Percentiles rank a stretch among this genome's conserved stretches.
phyloP scores from a whole-genome alignment of 768 basidiomycete species.

The Hydnum rufescens region DNA sequence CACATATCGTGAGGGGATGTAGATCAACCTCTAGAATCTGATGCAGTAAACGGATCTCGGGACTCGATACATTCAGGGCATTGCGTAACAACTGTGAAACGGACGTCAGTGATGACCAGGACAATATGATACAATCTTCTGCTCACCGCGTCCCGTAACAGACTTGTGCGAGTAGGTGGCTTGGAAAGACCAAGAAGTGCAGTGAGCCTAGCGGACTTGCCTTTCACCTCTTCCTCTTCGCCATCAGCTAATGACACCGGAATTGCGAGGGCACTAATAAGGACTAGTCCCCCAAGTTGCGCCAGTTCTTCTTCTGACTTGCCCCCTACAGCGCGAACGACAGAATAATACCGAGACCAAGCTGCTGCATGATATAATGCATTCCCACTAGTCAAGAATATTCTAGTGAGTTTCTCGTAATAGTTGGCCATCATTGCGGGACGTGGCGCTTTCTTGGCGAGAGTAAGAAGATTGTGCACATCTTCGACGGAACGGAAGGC shows the following conservation, averaged over 20 bases:
- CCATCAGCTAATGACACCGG: conserved; percentile 45
- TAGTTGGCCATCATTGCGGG: conserved; percentile 98
- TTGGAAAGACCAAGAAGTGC: conserved; percentile 67
- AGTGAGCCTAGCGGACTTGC: conserved; percentile 59
- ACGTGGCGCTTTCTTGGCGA: conserved; percentile 82
- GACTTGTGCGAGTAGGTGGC: conserved; percentile 68
- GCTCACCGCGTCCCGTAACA: conserved; percentile 74
- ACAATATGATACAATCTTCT: conserved; percentile 5
- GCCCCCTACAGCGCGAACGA: conserved; percentile 51
- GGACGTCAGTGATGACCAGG: neutral
- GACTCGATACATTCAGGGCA: conserved; percentile 60
- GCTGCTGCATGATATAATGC: conserved; percentile 93
- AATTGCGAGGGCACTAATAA: conserved; percentile 82
- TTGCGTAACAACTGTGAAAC: conserved; percentile 49
- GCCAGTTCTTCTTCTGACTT: conserved; percentile 60
- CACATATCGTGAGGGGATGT: conserved; percentile 74
- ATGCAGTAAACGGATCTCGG: conserved; percentile 58
- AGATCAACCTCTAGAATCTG: conserved; percentile 81
- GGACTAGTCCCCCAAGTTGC: conserved; percentile 73
- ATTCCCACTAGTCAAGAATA: conserved; percentile 90
- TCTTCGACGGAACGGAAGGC: conserved; percentile 98
- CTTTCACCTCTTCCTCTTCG: conserved; percentile 33
- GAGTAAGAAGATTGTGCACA: conserved; percentile 83
- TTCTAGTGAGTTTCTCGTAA: conserved; percentile 92
- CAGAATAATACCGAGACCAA: conserved; percentile 69